Evolutionary conservation across 352 stramenopile species (phyloP), one percentile per base, ranked within the genome.

Genomic region (Hyaloperonospora arabidopsidis): DNA sequence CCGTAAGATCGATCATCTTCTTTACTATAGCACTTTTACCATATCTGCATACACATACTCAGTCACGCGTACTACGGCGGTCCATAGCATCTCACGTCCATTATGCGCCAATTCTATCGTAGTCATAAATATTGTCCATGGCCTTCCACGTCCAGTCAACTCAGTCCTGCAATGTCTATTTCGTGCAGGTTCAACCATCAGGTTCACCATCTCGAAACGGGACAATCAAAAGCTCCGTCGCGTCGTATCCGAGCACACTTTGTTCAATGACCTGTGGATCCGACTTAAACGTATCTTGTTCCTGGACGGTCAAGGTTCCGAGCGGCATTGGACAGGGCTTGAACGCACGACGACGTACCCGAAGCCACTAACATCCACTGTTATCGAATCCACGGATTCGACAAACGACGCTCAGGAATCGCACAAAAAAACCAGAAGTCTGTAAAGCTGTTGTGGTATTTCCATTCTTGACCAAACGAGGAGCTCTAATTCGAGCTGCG

Each of bases 401-500:
- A 17, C 6, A 23, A 1, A 25, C 11, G n/a, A 45, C 23, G 22
- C 47, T 38, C 36, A 64, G 18, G 23, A 48, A 18, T 14, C 40
- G 41, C 18, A 67, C 22, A 49, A 46, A 12, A 41, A 36, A 51
- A 17, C 38, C 59, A 17, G 63, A 79, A 38, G 32, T 61, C 2
- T 88, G 75, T 55, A 78, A 91, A 52, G 78, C 78, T 0, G 81
- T 91, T 5, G 75, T 89, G 44, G 75, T 89, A 38, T 82, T 91
- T 44, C 81, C 81, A 25, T 86, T 88, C 43, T 59, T 89, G 18
- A 84, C 67, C 28, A 64, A 63, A 8, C 44, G 41, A 38, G 48
- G 58, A 18, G 49, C 54, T 5, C 61, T 60, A 14, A 70, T 54
- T 2, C 65, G 63, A 8, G 78, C 85, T 39, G 67, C 97, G 19